These are phyloP conservation scores for Ceratocystiopsis brevicomis DNA, from an alignment of 2,329 filamentous ascomycete genomes.

Conservation along the genomic window DNA sequence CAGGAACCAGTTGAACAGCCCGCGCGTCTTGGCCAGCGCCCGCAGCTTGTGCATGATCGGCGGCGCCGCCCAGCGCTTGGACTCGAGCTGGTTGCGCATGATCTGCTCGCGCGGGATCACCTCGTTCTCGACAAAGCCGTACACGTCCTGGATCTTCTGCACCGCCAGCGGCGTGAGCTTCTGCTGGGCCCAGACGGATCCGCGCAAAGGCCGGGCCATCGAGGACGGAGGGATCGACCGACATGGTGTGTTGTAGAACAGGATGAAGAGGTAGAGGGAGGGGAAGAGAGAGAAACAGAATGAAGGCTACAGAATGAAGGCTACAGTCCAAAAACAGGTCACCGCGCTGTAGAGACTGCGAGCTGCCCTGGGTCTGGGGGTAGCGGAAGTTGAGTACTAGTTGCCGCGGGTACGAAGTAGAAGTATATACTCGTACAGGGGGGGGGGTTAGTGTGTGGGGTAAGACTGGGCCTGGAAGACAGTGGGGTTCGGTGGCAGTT, in stretches of 20 bases:
- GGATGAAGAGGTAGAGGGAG: neutral
- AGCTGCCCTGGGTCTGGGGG: too few species aligned
- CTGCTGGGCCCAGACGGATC: conserved; percentile 48
- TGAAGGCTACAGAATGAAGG: neutral
- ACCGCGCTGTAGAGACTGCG: too few species aligned
- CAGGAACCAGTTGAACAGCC: conserved; percentile 96
- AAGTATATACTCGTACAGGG: too few species aligned
- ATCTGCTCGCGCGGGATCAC: conserved; percentile 43
- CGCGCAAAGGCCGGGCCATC: conserved; percentile 62
- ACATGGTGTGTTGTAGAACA: neutral
- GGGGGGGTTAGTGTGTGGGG: too few species aligned
- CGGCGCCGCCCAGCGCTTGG: conserved; percentile 42
- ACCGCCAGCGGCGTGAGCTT: conserved; percentile 11
- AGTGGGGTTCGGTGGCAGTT: too few species aligned
- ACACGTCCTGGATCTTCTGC: conserved; percentile 15
- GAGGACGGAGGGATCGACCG: conserved; percentile 58
- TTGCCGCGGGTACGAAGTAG: too few species aligned
- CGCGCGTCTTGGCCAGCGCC: conserved; percentile 39
- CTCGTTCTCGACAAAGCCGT: conserved; percentile 23
- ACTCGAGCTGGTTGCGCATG: conserved; percentile 77
- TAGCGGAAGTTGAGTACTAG: too few species aligned
- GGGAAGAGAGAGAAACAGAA: neutral
- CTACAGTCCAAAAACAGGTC: too few species aligned
- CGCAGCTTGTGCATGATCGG: conserved; percentile 22
- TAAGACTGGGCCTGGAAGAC: too few species aligned